phyloP scores from a whole-genome alignment of 1,139 yeast genomes.

The Yamadazyma diddensiae region DNA sequence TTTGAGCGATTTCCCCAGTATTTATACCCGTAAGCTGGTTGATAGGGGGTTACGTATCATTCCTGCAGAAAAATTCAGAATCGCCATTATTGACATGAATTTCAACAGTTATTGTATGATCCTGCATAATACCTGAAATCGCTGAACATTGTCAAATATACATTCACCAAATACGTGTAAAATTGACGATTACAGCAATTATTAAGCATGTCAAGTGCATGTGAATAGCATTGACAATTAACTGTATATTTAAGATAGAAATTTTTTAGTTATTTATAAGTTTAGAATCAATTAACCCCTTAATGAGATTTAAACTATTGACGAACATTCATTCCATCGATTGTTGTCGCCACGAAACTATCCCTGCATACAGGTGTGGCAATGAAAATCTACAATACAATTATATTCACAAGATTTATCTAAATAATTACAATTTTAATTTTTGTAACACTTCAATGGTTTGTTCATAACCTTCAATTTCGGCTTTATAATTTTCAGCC shows the following conservation, averaged over 20 bases:
- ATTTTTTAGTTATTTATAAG: no score
- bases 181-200: no score
- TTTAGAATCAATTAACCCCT: no score
- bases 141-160: no score
- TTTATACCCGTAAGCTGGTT: constrained; percentile 5
- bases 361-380: neutral
- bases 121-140: no score
- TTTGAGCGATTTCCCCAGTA: constrained; percentile 2
- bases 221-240: no score
- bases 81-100: neutral
- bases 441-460: constrained; percentile 75
- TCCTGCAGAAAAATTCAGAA: constrained; percentile 5
- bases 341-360: no score
- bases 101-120: neutral
- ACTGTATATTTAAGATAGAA: no score
- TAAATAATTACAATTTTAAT: constrained; percentile 50
- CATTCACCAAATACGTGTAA: no score
- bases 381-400: neutral
- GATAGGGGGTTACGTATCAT: constrained; percentile 3
- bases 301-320: no score
- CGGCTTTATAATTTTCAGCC: constrained; percentile 73
- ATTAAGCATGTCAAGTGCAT: no score
- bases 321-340: no score
- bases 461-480: constrained; percentile 79
- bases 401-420: neutral